Percentiles rank a stretch among this genome's conserved stretches.
Conservation (phyloP, 805 yeast species). For the Starmera dryadoides region DNA sequence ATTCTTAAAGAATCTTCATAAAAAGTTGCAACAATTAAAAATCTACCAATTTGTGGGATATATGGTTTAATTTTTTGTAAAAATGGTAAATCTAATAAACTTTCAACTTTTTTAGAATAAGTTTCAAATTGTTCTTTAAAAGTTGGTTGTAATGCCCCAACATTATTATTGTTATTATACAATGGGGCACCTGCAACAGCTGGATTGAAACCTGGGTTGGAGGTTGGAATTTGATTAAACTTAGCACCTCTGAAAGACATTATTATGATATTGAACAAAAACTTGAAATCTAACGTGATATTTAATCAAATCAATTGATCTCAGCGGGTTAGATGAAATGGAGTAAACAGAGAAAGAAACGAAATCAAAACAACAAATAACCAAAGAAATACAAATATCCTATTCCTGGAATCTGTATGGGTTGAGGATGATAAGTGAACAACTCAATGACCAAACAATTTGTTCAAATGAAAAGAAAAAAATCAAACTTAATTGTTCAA, state of each 20-base stretch:
- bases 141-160: not conserved
- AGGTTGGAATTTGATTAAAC: conserved; percentile 19
- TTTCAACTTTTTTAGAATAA: conserved; percentile 48
- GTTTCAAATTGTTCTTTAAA: conserved; percentile 35
- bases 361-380: no score
- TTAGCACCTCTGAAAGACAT: conserved; percentile 21
- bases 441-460: no score
- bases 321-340: no score
- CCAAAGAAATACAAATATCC: no score
- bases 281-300: no score
- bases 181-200: conserved; percentile 2
- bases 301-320: no score
- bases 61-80: conserved; percentile 51
- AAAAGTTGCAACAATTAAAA: conserved; percentile 89
- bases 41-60: conserved; percentile 83
- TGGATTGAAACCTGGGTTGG: conserved; percentile 9
- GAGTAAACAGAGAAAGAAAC: no score
- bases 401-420: no score
- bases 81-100: conserved; percentile 39
- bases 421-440: no score
- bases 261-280: no score
- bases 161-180: conserved; percentile 2
- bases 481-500: no score
- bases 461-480: no score
- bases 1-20: conserved; percentile 85